Evolutionary conservation across 495 filamentous ascomycete species (phyloP), one percentile per base, ranked within the genome.

Genomic region (Cryomyces minteri): DNA sequence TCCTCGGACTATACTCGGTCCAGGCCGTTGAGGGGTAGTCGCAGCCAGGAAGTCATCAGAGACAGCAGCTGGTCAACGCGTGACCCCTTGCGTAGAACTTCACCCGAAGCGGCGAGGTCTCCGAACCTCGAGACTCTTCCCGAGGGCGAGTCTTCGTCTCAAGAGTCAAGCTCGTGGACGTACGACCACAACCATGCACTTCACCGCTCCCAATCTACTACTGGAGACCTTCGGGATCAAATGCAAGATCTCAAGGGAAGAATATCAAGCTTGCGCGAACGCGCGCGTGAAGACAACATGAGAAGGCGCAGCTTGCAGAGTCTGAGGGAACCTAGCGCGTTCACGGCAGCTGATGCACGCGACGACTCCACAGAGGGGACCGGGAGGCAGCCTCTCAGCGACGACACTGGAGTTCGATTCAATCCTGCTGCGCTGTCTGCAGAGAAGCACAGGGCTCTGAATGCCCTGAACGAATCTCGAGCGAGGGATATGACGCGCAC

Each of bases 181-280:
- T 2, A 25, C 18, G 2, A 2, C 2, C 18, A 25, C 34, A 9
- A 37, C 3, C 41, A 52, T 29, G 34, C 46, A n/a, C 40, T 93
- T 62, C 74, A 48, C 5, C 50, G 54, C 18, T 52, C 61, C 31
- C 11, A 56, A 10, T 62, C 60, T 5, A 48, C 47, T 4, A 50
- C 60, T 0, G 54, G 82, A 28, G 82, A 84, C 55, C 67, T 96
- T 11, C 81, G 83, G 43, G 81, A 88, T 50, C 87, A 98, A 64
- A 90, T 96, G 81, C 79, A 88, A 51, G 87, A 87, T 51, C 66
- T 98, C 28, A 86, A 88, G 54, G 90, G 88, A 43, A 84, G 86
- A 52, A 84, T 98, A 18, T 93, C 88, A 4, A 80, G 69, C 8
- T 62, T 98, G 32, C 77, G 88, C 48, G 75, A 87, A 51, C 81